phyloP scores from a whole-genome alignment of 495 filamentous ascomycete species.

The Neurospora sp. region DNA sequence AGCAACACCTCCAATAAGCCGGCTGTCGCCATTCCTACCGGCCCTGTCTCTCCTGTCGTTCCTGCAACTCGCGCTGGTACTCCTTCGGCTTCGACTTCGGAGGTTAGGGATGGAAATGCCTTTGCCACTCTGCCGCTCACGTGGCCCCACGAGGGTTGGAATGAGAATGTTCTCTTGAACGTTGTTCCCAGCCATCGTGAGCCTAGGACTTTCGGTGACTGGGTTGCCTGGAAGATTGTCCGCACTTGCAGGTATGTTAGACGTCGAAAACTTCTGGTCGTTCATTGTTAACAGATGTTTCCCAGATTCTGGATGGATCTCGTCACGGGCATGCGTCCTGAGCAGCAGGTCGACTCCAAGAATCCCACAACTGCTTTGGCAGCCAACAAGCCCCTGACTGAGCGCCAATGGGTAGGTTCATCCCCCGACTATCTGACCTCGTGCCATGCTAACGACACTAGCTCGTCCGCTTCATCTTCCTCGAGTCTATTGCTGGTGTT shows the following conservation, averaged over 20 bases:
- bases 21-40: neutral
- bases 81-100: neutral
- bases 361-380: slow-evolving; percentile 35
- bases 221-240: slow-evolving; percentile 37
- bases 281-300: neutral
- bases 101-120: neutral
- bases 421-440: neutral
- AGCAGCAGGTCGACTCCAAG: slow-evolving; percentile 35
- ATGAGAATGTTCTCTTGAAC: slow-evolving; percentile 34
- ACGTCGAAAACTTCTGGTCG: neutral
- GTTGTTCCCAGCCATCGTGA: slow-evolving; percentile 32
- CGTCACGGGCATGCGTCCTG: slow-evolving; percentile 33
- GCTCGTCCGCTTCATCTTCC: slow-evolving; percentile 79
- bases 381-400: slow-evolving; percentile 34
- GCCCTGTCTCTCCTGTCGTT: neutral
- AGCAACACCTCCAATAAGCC: neutral
- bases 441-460: neutral
- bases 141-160: slow-evolving; percentile 60
- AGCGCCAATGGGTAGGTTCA: slow-evolving; percentile 34
- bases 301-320: slow-evolving; percentile 37
- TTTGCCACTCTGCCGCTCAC: slow-evolving; percentile 32
- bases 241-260: slow-evolving; percentile 20
- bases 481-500: slow-evolving; percentile 89
- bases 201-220: slow-evolving; percentile 30
- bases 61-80: neutral